Evolutionary conservation across 2,329 filamentous ascomycete genomes (phyloP), one percentile per base, ranked within the genome.

Genomic region (Colletotrichum sp.): DNA sequence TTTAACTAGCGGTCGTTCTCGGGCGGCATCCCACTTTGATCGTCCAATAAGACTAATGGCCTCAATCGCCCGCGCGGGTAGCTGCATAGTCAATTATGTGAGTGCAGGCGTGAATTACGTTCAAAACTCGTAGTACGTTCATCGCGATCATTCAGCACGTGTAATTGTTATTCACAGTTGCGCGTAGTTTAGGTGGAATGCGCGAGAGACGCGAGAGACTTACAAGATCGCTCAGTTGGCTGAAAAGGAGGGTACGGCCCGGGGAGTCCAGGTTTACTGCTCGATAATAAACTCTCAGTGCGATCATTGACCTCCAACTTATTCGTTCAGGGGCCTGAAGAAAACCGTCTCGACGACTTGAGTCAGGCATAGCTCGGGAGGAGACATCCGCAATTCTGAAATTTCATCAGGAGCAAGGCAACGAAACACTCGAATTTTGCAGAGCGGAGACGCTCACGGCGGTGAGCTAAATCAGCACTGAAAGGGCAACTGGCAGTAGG

Each of bases 71-170:
- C n/a, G n/a, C n/a, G 6, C 6, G 2, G 6, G 0, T 21, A 21
- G 43, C 4, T 52, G 4, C 0, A 8, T 13, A 52, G 10, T 13
- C 3, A 1, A 21, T 21, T n/a, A 0, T 9, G 5, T 48, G n/a
- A 52, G 0, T 52, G n/a, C n/a, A 21, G 43, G 1, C n/a, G n/a
- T 21, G 12, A 52, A 5, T 52, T 3, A 0, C n/a, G 3, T 21
- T 21, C 0, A 21, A 21, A 21, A 3, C 10, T 8, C 3, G 2
- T 13, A 8, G 9, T 4, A 4, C n/a, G 2, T 21, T 3, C 10
- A 21, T 48, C 1, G 10, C 4, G 6, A 0, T 13, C 9, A 3
- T n/a, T 43, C 0, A 6, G 1, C 21, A 13, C 4, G 10, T 13
- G 6, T n/a, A 12, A 0, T 21, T 2, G n/a, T 5, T 8, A 48